Evolutionary conservation across 345 rosid genomes (phyloP).

Genomic region (Acer saccharum): DNA sequence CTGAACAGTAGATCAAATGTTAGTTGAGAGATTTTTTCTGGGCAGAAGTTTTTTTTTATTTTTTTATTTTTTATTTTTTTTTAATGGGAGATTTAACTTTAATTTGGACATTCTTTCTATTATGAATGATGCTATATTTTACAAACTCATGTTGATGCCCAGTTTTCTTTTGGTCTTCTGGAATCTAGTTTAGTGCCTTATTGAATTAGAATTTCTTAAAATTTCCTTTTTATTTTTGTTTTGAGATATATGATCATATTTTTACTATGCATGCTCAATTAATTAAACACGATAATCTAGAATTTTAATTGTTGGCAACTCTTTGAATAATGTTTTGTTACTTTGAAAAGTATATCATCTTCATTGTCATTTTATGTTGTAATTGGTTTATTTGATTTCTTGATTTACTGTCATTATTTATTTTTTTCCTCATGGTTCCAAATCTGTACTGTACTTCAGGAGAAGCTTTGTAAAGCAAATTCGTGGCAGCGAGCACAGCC

Average conservation of each 20-base stretch:
- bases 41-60: background rate
- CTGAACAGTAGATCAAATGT: constrained; percentile 6
- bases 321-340: background rate
- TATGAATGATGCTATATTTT: constrained; percentile 3
- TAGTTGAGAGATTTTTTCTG: background rate
- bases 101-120: background rate
- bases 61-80: background rate
- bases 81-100: background rate
- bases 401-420: constrained; percentile 15
- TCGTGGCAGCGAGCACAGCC: constrained; percentile 93
- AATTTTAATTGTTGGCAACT: background rate
- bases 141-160: background rate
- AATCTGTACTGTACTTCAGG: constrained; percentile 50
- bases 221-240: background rate
- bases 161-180: background rate
- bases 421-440: constrained; percentile 9
- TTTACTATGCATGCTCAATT: background rate
- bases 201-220: background rate
- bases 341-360: background rate
- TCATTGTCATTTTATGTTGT: background rate
- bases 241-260: background rate
- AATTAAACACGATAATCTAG: background rate
- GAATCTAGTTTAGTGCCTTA: constrained; percentile 3
- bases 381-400: constrained; percentile 6
- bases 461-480: constrained; percentile 96